Base-by-base conservation (phyloP, 495 filamentous ascomycete species). In the Aspergillus bertholletiae region DNA sequence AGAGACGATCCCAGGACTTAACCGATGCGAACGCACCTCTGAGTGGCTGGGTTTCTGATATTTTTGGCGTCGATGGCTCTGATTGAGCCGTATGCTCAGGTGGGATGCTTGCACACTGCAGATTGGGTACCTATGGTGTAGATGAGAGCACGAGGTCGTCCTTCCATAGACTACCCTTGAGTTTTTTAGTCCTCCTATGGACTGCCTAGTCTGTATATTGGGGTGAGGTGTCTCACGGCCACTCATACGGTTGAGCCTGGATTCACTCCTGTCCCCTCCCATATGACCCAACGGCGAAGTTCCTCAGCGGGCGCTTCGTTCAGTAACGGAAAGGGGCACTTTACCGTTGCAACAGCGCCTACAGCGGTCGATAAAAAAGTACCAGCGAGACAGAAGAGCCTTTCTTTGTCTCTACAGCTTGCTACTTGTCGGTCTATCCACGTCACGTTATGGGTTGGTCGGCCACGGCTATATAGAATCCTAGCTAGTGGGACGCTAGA, bases 11-110 rank as follows among this genome's bases (percentile, higher is more conserved):
- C 18, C 18, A 43, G 39, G 39, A 21, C 20, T 43, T n/a, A n/a
- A 7, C 39, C 39, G 39, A 20, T 8, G 39, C 20, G 39, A 43
- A 43, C 39, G 39, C 18, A 43, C 39, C 39, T 22, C 18, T 43
- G 39, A 43, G 39, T 43, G 39, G 39, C 39, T 43, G 39, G 39
- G 39, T 43, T 43, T 43, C 39, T 43, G 39, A 43, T 43, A 43
- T 43, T 21, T 43, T 43, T 43, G 39, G 39, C 39, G 39, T 20
- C 39, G 18, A 43, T 18, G 7, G 18, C 39, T 18, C 18, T 22
- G 39, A 43, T 43, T 43, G 39, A 43, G 39, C 39, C 39, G 22
- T 43, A 43, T 22, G 18, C 9, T 22, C 39, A 20, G 39, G 39
- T 43, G 39, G 39, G 39, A 43, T 43, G 39, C 17, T 20, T 7